Evolutionary conservation across 768 basidiomycete genomes (phyloP).

Genomic region (Rhodocollybia butyracea): DNA sequence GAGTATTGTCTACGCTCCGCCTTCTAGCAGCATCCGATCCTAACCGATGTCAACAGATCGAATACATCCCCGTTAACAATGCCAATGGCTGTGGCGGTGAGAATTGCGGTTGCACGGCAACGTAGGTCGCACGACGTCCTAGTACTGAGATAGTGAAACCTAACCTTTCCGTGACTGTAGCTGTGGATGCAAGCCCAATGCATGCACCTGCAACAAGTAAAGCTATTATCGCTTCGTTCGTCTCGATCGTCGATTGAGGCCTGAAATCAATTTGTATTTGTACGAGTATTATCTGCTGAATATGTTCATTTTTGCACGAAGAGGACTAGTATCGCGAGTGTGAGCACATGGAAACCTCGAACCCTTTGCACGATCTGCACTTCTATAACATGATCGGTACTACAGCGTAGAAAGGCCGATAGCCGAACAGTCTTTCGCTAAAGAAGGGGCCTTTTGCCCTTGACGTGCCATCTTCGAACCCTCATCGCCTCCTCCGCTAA

Average conservation of each 20-base stretch:
- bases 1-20: background rate
- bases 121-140: background rate
- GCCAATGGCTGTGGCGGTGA: background rate
- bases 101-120: background rate
- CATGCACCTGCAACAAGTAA: slow-evolving; percentile 3
- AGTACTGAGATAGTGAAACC: background rate
- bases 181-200: slow-evolving; percentile 3
- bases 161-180: background rate
- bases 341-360: too few species aligned
- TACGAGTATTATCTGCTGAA: too few species aligned
- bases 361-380: too few species aligned
- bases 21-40: background rate
- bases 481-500: too few species aligned
- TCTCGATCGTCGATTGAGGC: background rate
- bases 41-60: background rate
- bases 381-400: too few species aligned
- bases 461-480: too few species aligned
- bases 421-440: too few species aligned
- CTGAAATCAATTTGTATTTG: too few species aligned
- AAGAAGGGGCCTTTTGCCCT: too few species aligned
- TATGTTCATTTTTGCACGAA: too few species aligned
- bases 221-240: background rate
- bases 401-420: too few species aligned
- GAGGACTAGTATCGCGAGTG: too few species aligned
- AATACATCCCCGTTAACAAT: background rate